These are phyloP conservation scores for Quercus variabilis DNA, from an alignment of 306 rosid genomes.

Conservation along the genomic window DNA sequence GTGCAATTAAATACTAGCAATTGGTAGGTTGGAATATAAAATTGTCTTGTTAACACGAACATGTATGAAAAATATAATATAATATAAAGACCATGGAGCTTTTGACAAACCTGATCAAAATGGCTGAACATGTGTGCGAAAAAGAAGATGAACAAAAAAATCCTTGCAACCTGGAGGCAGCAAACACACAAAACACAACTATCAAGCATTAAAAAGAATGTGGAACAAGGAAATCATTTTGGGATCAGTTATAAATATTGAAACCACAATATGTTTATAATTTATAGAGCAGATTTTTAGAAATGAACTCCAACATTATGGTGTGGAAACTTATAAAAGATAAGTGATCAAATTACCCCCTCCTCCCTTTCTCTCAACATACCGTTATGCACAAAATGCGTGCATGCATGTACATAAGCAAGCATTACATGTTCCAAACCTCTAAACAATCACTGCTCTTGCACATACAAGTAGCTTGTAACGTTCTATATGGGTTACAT, in stretches of 20 bases:
- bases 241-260: background rate
- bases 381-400: background rate
- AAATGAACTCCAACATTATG: no score
- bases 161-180: constrained; percentile 70
- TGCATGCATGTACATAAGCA: background rate
- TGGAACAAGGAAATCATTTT: background rate
- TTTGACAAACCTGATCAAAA: constrained; percentile 69
- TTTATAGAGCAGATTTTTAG: no score
- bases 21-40: no score
- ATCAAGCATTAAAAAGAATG: background rate
- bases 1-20: no score
- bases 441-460: background rate
- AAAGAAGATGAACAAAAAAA: constrained; percentile 68
- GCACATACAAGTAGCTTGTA: background rate
- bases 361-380: background rate
- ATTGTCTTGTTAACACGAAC: background rate
- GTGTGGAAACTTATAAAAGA: no score
- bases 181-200: background rate
- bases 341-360: no score
- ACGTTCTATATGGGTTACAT: background rate
- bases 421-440: background rate
- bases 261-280: no score
- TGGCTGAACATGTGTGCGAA: constrained; percentile 65
- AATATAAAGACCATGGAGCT: constrained; percentile 1
- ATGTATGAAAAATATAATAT: background rate